Evolutionary conservation across 2,329 filamentous ascomycete species (phyloP), one percentile per base, ranked within the genome.

Genomic region (Hymenoscyphus scutula): DNA sequence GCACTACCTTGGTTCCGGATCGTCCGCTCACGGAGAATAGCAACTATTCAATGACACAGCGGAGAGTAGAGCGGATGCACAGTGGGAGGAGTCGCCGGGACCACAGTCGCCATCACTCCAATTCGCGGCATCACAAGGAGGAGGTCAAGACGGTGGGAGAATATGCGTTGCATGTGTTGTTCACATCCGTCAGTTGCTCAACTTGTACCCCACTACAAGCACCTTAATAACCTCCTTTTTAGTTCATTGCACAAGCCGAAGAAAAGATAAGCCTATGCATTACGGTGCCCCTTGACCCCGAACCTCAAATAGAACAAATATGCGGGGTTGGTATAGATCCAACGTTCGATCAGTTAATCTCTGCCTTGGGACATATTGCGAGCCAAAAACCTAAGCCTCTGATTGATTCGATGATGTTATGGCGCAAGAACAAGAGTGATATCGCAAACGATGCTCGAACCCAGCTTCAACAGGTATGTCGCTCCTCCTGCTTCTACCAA

Each of bases 391-490:
- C 96, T 5, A 98, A 96, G 74, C 91, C 92, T 5, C 78, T 99
- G 58, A 97, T 99, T 71, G 95, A 99, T 76, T 93, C 91, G 23
- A 92, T 99, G 75, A 99, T 99, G 91, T 84, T 96, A 34, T 99
- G 95, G 95, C 88, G 95, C 61, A 98, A 97, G 76, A 91, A 87
- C 67, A 98, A 98, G 79, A 96, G 92, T 67, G 94, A 98, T 76
- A 87, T 89, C 25, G 92, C 93, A 30, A 89, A 86, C 69, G 85
- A 89, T 66, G 88, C 89, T 30, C 81, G 86, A 25, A 76, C 68
- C 53, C 81, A 86, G 70, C 76, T 87, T 25, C 84, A 86, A 68
- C 83, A 86, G 72, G 73, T 74, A 69, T 32, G 64, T 45, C 27
- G 38, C 17, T 34, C 53, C 25, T 32, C 29, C 25, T 29, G 10